Evolutionary conservation across 148 eudicot genomes (phyloP).

Genomic region (Diospyros kaki): DNA sequence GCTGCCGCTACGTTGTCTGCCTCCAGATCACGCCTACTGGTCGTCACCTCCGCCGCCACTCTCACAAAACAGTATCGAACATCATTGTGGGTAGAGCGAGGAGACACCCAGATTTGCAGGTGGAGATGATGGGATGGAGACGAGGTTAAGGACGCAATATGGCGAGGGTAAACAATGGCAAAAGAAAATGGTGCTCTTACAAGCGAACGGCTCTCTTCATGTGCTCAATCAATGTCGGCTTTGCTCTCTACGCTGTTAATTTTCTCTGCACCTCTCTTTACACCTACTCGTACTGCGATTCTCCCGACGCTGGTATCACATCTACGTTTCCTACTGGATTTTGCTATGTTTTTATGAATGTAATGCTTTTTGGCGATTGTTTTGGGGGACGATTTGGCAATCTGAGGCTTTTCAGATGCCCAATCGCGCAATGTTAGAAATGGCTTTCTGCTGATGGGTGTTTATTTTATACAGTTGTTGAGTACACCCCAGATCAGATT

Average conservation of each 20-base stretch:
- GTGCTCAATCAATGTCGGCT: slow-evolving; percentile 70
- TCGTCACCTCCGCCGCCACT: too few species aligned
- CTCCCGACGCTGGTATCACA: slow-evolving; percentile 38
- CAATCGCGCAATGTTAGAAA: background rate
- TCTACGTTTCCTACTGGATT: background rate
- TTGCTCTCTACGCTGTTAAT: slow-evolving; percentile 71
- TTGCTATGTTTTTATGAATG: background rate
- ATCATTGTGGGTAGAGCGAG: too few species aligned
- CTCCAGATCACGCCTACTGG: too few species aligned
- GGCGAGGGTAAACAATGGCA: slow-evolving; percentile 58
- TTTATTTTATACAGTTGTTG: slow-evolving; percentile 41
- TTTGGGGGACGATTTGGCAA: slow-evolving; percentile 8
- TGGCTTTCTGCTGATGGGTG: background rate
- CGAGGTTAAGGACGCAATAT: slow-evolving; percentile 30
- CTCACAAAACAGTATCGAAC: too few species aligned
- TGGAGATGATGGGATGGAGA: slow-evolving; percentile 53
- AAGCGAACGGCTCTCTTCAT: slow-evolving; percentile 61
- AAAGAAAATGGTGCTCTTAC: slow-evolving; percentile 66
- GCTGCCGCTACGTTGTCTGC: too few species aligned
- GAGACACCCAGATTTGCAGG: too few species aligned
- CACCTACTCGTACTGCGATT: slow-evolving; percentile 39
- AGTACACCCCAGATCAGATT: slow-evolving; percentile 64
- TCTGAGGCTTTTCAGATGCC: background rate
- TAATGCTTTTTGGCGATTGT: background rate
- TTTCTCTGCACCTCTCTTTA: slow-evolving; percentile 63